These are phyloP conservation scores for Magnaporthiopsis incrustans DNA, from an alignment of 2,329 filamentous ascomycete species.

Conservation along the genomic window DNA sequence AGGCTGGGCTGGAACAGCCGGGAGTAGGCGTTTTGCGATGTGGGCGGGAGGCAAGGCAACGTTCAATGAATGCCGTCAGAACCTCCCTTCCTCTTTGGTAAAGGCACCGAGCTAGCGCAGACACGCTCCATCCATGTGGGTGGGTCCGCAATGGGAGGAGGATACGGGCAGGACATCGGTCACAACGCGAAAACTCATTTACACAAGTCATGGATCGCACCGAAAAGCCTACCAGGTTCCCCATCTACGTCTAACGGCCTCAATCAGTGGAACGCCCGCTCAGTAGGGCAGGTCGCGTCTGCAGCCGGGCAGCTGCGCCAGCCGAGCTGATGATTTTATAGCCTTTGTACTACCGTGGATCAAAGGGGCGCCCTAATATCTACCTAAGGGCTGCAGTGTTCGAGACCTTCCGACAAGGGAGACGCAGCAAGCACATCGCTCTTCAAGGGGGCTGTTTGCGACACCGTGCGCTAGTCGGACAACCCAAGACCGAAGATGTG, in stretches of 20 bases:
- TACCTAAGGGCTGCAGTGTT: not conserved
- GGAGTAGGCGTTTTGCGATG: not conserved
- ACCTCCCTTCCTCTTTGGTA: not conserved
- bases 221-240: not conserved
- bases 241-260: not conserved
- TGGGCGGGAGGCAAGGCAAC: not conserved
- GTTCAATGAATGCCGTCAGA: not conserved
- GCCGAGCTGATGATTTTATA: not conserved
- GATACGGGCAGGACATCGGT: not conserved
- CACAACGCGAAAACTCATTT: not conserved
- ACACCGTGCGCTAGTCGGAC: not conserved
- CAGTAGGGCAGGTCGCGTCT: not conserved
- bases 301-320: too few species aligned
- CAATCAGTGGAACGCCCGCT: not conserved
- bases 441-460: not conserved
- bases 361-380: not conserved
- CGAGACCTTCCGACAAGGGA: not conserved
- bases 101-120: not conserved
- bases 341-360: not conserved
- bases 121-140: not conserved
- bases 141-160: not conserved
- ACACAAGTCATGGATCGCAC: not conserved
- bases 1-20: not conserved
- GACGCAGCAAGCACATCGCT: not conserved
- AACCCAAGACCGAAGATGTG: not conserved